These are phyloP conservation scores for Nemania abortiva DNA, from an alignment of 2,329 filamentous ascomycete species.

Conservation along the genomic window DNA sequence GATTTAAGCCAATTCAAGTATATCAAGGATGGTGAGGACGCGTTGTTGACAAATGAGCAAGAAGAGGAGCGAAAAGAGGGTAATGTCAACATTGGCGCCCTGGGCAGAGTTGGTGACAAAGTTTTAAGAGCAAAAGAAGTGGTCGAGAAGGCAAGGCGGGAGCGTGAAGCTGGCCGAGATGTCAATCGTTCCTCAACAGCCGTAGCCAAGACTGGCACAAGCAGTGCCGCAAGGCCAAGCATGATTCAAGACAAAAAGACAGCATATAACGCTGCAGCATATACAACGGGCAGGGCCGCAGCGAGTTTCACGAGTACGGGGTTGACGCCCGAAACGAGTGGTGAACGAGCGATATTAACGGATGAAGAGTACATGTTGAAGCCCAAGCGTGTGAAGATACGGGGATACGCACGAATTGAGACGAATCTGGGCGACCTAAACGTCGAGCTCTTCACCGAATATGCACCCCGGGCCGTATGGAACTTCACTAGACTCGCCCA, in stretches of 20 bases:
- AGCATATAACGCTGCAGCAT: slow-evolving; percentile 86
- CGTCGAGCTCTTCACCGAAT: slow-evolving; percentile 90
- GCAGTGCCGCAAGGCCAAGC: slow-evolving; percentile 54
- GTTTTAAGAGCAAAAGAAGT: slow-evolving; percentile 92
- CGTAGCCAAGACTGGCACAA: slow-evolving; percentile 53
- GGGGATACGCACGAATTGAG: slow-evolving; percentile 90
- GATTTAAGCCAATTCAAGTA: slow-evolving; percentile 92
- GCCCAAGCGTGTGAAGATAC: slow-evolving; percentile 86
- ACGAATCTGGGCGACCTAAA: slow-evolving; percentile 89
- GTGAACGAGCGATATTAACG: slow-evolving; percentile 84
- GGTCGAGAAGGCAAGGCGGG: slow-evolving; percentile 87
- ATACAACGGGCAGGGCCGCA: slow-evolving; percentile 91
- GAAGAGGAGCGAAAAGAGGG: slow-evolving; percentile 73
- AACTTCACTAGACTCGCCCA: slow-evolving; percentile 92
- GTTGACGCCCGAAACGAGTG: slow-evolving; percentile 89
- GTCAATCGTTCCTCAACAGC: slow-evolving; percentile 65
- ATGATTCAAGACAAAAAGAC: slow-evolving; percentile 68
- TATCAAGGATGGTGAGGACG: slow-evolving; percentile 82
- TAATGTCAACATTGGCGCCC: slow-evolving; percentile 81
- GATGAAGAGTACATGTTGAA: slow-evolving; percentile 98
- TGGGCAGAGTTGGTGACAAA: slow-evolving; percentile 84
- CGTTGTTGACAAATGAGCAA: slow-evolving; percentile 76
- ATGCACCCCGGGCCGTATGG: slow-evolving; percentile 93
- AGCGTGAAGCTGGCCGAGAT: slow-evolving; percentile 72
- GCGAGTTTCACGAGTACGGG: slow-evolving; percentile 97